Evolutionary conservation across 192 early-diverging fungal species (phyloP).

Genomic region (Spinellus fusiger): DNA sequence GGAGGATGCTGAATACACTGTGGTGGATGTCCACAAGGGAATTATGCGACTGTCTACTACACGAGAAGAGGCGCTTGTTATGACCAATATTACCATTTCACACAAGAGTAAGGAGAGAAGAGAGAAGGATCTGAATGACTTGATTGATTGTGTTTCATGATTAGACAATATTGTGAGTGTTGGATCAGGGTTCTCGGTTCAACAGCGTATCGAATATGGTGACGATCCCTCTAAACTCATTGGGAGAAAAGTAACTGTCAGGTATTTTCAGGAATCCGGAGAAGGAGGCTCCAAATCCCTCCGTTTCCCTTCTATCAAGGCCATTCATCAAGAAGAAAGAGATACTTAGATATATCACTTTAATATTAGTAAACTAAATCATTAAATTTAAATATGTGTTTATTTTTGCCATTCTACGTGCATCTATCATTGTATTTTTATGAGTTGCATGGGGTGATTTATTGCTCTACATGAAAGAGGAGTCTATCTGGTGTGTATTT

Average conservation of each 20-base stretch:
- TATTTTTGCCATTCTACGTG: too few relatives aligned
- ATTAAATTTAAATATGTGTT: too few relatives aligned
- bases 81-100: constrained; percentile 38
- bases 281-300: constrained; percentile 24
- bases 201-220: constrained; percentile 39
- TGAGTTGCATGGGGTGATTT: too few relatives aligned
- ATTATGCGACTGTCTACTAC: constrained; percentile 34
- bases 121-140: not conserved
- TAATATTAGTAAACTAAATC: too few relatives aligned
- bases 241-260: constrained; percentile 47
- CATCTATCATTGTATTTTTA: too few relatives aligned
- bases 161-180: constrained; percentile 40
- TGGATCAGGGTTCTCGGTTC: constrained; percentile 43
- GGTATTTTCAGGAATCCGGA: constrained; percentile 42
- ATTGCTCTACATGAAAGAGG: too few relatives aligned
- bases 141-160: not conserved
- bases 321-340: constrained; percentile 34
- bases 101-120: constrained; percentile 29
- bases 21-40: constrained; percentile 37
- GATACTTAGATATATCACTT: constrained; percentile 2
- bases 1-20: constrained; percentile 45
- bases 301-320: constrained; percentile 50
- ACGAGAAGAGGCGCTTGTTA: constrained; percentile 27
- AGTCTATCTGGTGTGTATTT: too few relatives aligned
- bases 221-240: constrained; percentile 38